Conservation (phyloP, 768 basidiomycete species). For the Pleurotus djamor region DNA sequence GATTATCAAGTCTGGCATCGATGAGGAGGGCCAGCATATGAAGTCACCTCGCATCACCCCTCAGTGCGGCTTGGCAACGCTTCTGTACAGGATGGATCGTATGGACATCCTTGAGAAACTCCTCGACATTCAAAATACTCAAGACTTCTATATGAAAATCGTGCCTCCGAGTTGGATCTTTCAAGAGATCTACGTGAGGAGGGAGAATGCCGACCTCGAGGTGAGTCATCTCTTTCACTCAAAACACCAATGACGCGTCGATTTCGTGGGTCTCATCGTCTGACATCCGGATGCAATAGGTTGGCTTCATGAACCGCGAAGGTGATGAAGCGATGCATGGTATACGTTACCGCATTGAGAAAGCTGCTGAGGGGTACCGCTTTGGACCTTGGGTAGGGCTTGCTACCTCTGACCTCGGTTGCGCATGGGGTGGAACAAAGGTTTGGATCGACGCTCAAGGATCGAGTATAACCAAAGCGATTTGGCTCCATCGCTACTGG, state of each 20-base stretch:
- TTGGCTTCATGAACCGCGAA: background rate
- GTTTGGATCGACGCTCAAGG: background rate
- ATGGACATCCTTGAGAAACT: background rate
- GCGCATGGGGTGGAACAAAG: background rate
- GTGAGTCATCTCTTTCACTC: background rate
- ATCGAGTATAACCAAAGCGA: background rate
- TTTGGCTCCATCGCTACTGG: background rate
- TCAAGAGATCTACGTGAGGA: background rate
- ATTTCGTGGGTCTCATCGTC: too few species aligned
- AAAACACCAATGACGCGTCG: background rate
- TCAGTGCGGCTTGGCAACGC: background rate
- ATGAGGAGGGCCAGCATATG: background rate
- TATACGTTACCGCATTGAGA: background rate
- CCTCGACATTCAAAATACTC: too few species aligned
- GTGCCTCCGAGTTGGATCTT: background rate
- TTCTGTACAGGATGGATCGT: background rate
- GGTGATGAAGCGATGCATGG: background rate
- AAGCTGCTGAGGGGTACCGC: background rate
- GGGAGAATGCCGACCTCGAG: background rate
- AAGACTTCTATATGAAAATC: background rate
- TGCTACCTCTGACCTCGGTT: background rate
- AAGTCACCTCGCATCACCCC: background rate
- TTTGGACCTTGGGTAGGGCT: background rate
- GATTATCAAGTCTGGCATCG: background rate
- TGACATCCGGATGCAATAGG: background rate